Evolutionary conservation across 768 basidiomycete genomes (phyloP), one percentile per base, ranked within the genome.

Genomic region (Royoungia palumana): DNA sequence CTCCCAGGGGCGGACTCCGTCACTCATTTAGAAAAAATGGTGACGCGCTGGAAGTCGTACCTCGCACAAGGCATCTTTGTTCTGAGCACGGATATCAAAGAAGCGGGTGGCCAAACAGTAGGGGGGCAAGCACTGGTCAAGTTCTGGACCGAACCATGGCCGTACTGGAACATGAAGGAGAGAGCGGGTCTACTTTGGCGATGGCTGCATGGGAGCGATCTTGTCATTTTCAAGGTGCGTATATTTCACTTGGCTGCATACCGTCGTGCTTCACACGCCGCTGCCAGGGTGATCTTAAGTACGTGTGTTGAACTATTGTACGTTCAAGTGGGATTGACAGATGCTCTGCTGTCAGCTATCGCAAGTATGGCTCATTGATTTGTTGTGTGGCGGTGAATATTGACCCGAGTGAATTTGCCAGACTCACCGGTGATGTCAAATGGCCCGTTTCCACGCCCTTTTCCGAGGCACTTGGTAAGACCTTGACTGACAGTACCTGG

Each of bases 221-320:
- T 95, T 8, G 89, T 92, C 4, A 78, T 95, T 49, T 93, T 94
- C 73, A 95, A 95, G 75, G 87, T 84, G 40, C 24, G 69, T 53
- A 10, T 12, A 8, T 39, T 30, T 16, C 20, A 12, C 12, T 19
- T 45, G 16, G 19, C 41, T 50, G 21, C 3, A 11, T n/a, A 13
- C 12, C 13, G 13, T 14, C 30, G 13, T 32, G 30, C 1, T 35
- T 58, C 46, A 46, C 24, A 4, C 46, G 11, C 44, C 28, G 10
- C 35, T 9, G 82, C 36, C 14, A 89, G 85, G 92, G 93, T 11
- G 92, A 94, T 73, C 71, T 97, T 34, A 97, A 97, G 90, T 94
- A 54, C 68, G 85, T 74, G 49, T 39, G 27, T 44, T n/a, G 37
- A 39, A 22, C 16, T 39, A 12, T 43, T 24, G 27, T 20, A 8